These are phyloP conservation scores for Clathrospora elynae DNA, from an alignment of 2,329 filamentous ascomycete genomes.

Conservation along the genomic window DNA sequence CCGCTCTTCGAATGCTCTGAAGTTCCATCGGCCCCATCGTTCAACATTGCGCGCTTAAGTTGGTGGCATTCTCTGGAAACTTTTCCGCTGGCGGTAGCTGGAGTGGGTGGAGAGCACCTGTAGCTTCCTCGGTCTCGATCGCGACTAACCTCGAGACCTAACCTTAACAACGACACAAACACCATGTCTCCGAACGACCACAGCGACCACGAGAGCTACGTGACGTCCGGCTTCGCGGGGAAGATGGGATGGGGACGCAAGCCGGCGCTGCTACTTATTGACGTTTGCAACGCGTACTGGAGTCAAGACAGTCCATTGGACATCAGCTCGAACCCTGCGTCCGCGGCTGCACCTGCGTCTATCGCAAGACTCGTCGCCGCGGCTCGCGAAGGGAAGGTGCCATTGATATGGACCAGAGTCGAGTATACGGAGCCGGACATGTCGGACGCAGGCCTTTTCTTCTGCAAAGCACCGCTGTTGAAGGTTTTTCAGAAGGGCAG, in stretches of 20 bases:
- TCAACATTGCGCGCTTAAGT: conserved; percentile 10
- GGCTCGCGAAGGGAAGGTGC: conserved; percentile 47
- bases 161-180: conserved; percentile 13
- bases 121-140: conserved; percentile 12
- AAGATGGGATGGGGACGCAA: conserved; percentile 53
- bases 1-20: conserved; percentile 23
- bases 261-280: conserved; percentile 54
- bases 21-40: conserved; percentile 18
- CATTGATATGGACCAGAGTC: conserved; percentile 54
- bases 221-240: conserved; percentile 48
- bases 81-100: conserved; percentile 9
- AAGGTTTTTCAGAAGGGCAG: conserved; percentile 52
- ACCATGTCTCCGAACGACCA: conserved; percentile 29
- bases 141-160: conserved; percentile 11
- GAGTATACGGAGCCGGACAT: conserved; percentile 53
- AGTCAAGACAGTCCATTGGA: conserved; percentile 51
- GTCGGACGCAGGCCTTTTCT: conserved; percentile 54
- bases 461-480: conserved; percentile 51
- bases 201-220: conserved; percentile 31
- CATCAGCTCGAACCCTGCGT: conserved; percentile 46
- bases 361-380: conserved; percentile 51
- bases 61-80: conserved; percentile 9
- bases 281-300: conserved; percentile 57
- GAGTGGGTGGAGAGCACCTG: conserved; percentile 13
- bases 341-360: conserved; percentile 44